Percentiles rank a stretch among this genome's conserved stretches.
These are phyloP conservation scores for Noccaea caerulescens DNA, from an alignment of 345 rosid genomes.

Conservation along the genomic window DNA sequence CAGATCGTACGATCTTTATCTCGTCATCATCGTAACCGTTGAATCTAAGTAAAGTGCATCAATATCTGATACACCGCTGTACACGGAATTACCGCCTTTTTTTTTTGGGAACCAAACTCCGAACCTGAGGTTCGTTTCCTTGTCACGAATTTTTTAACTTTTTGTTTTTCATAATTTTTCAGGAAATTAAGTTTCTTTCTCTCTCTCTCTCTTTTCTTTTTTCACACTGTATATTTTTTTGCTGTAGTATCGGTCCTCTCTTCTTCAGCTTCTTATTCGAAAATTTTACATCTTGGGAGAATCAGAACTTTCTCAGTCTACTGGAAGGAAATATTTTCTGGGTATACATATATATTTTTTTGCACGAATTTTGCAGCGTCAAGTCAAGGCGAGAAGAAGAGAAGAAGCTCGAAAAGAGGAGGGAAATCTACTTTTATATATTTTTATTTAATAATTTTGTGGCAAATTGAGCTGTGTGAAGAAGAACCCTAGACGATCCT, in stretches of 20 bases:
- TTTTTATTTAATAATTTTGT: slow-evolving; percentile 15
- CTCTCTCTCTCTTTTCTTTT: neutral
- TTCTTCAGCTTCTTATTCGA: slow-evolving; percentile 49
- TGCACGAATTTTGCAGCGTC: slow-evolving; percentile 11
- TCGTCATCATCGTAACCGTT: slow-evolving; percentile 36
- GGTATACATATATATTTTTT: neutral
- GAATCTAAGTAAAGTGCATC: slow-evolving; percentile 6
- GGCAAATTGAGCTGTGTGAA: slow-evolving; percentile 35
- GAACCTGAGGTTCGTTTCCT: slow-evolving; percentile 39
- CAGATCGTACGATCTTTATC: slow-evolving; percentile 17
- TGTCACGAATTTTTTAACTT: neutral
- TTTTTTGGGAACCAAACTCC: slow-evolving; percentile 37
- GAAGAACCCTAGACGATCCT: slow-evolving; percentile 50
- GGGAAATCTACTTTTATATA: neutral
- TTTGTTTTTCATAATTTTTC: neutral
- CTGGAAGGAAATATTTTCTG: neutral
- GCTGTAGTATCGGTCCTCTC: slow-evolving; percentile 46
- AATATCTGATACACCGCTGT: slow-evolving; percentile 6
- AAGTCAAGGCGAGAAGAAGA: slow-evolving; percentile 25
- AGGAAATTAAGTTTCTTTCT: neutral
- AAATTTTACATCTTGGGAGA: slow-evolving; percentile 19
- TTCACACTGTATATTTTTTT: slow-evolving; percentile 23
- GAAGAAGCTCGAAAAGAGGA: slow-evolving; percentile 29
- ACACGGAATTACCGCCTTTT: slow-evolving; percentile 19
- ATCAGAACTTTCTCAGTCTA: slow-evolving; percentile 14